Percentiles rank a stretch among this genome's conserved stretches.
Evolutionary conservation across 768 basidiomycete genomes (phyloP).

Genomic region (Podaxis sp.): DNA sequence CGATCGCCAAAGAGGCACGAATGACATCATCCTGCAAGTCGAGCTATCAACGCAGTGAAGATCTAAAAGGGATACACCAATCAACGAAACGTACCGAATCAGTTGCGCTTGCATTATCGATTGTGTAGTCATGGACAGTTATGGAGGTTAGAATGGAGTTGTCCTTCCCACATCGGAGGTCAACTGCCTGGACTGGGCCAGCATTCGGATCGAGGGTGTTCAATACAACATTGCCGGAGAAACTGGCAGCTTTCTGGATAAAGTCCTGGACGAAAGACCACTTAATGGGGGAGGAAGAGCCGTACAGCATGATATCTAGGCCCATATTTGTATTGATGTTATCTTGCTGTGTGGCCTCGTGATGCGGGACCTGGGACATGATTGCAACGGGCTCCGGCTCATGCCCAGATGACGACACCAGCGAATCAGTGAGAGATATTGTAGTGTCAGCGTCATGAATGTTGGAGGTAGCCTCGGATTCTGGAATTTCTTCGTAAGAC

Average conservation of each 20-base stretch:
- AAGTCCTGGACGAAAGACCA: slow-evolving; percentile 62
- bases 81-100: slow-evolving; percentile 34
- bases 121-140: slow-evolving; percentile 39
- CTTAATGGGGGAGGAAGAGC: slow-evolving; percentile 55
- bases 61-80: slow-evolving; percentile 25
- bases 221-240: slow-evolving; percentile 34
- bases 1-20: slow-evolving; percentile 63
- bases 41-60: slow-evolving; percentile 39
- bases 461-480: slow-evolving; percentile 33
- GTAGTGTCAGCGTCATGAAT: slow-evolving; percentile 19
- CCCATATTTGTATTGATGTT: slow-evolving; percentile 33
- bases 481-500: slow-evolving; percentile 54
- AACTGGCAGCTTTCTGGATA: slow-evolving; percentile 51
- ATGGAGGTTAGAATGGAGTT: slow-evolving; percentile 30
- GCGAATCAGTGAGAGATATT: slow-evolving; percentile 9
- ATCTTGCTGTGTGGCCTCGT: slow-evolving; percentile 23
- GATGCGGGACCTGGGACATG: slow-evolving; percentile 36
- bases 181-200: slow-evolving; percentile 27
- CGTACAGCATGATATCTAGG: slow-evolving; percentile 70
- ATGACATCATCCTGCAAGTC: slow-evolving; percentile 31
- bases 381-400: slow-evolving; percentile 34
- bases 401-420: slow-evolving; percentile 25
- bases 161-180: slow-evolving; percentile 27
- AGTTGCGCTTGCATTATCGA: slow-evolving; percentile 20
- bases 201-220: slow-evolving; percentile 25